These are phyloP conservation scores for Aspergillus avenaceus DNA, from an alignment of 495 filamentous ascomycete genomes.

Conservation along the genomic window DNA sequence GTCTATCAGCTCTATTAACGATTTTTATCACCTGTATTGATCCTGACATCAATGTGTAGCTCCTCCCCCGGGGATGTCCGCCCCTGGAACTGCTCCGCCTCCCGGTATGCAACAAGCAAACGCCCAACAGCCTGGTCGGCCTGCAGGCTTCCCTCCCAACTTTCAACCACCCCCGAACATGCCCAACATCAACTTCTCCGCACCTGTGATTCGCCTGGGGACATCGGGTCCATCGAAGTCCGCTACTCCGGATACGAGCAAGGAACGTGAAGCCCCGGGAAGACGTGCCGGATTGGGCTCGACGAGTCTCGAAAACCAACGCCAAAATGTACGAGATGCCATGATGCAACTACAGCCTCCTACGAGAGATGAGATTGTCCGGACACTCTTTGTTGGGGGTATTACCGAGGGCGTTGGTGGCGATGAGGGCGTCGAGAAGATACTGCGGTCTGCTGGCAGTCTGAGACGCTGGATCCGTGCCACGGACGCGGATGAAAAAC, in stretches of 20 bases:
- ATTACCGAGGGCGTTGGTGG: conserved; percentile 74
- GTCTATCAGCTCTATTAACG: conserved; percentile 20
- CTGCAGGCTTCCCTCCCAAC: conserved; percentile 71
- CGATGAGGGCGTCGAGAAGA: conserved; percentile 78
- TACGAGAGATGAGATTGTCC: conserved; percentile 81
- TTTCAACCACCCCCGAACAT: conserved; percentile 91
- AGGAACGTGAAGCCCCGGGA: conserved; percentile 48
- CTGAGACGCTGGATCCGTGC: conserved; percentile 82
- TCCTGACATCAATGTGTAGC: conserved; percentile 22
- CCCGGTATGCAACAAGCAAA: conserved; percentile 77
- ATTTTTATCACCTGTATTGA: not conserved
- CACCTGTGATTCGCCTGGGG: conserved; percentile 91
- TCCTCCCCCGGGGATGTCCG: conserved; percentile 62
- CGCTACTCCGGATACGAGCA: conserved; percentile 46
- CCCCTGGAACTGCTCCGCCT: conserved; percentile 73
- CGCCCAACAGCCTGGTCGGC: conserved; percentile 63
- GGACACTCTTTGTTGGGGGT: conserved; percentile 85
- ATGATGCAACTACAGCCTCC: conserved; percentile 80
- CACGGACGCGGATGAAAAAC: conserved; percentile 77
- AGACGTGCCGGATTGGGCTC: conserved; percentile 65
- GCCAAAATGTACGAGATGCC: conserved; percentile 65
- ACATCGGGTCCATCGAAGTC: conserved; percentile 64
- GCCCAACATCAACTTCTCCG: conserved; percentile 97
- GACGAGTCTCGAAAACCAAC: conserved; percentile 60
- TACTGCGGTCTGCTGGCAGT: conserved; percentile 73